Conservation (phyloP, 768 basidiomycete species). For the Lenzites betulinus region DNA sequence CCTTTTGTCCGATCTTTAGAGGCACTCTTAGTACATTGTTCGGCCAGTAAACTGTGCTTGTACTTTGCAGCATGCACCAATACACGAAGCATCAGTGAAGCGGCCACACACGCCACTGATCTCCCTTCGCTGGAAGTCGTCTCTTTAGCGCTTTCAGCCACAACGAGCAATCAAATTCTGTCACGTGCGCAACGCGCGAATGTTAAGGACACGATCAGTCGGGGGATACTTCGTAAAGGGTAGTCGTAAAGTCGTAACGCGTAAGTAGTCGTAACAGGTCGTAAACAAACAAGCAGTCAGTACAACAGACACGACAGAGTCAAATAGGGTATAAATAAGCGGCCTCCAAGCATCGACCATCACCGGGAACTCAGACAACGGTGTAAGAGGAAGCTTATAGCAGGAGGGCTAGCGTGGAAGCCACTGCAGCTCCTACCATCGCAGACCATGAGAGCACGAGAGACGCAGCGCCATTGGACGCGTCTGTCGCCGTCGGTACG, state of each 20-base stretch:
- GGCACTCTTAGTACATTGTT: background rate
- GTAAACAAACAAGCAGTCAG: constrained; percentile 13
- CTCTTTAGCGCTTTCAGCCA: background rate
- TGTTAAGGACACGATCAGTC: background rate
- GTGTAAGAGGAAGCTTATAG: background rate
- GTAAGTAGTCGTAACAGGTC: constrained; percentile 13
- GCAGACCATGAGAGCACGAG: background rate
- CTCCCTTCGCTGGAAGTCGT: too few species aligned
- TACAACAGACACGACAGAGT: background rate
- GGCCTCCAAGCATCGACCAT: background rate
- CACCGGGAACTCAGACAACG: too few species aligned
- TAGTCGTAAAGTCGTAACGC: background rate
- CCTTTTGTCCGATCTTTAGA: background rate
- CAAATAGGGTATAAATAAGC: constrained; percentile 22
- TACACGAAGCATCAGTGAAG: too few species aligned
- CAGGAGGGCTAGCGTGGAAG: background rate
- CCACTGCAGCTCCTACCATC: background rate
- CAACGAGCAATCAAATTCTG: background rate
- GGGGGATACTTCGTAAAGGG: background rate
- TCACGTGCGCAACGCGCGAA: background rate
- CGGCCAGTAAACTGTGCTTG: too few species aligned
- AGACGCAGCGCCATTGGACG: constrained; percentile 13
- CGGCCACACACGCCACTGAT: too few species aligned
- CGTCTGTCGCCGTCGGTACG: constrained; percentile 27
- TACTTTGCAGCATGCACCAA: too few species aligned